Base-by-base conservation (phyloP, 2,329 filamentous ascomycete species). In the Malbranchea zuffiana region DNA sequence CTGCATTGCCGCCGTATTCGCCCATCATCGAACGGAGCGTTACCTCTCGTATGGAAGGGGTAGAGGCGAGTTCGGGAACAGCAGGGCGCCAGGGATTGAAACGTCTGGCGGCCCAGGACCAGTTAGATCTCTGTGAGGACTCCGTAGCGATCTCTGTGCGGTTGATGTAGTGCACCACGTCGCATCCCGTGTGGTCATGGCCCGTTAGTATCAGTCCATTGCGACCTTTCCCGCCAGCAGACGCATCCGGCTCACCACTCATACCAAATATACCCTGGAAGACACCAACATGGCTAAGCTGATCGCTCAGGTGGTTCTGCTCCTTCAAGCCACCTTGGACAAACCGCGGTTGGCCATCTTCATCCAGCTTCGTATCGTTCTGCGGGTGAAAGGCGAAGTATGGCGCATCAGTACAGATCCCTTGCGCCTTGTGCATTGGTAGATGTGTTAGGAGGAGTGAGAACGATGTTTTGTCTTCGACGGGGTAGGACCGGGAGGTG, bases 1-100 rank as follows among this genome's bases (percentile, higher is more conserved):
- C 90, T 0, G 86, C 85, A 55, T 95, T 90, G 13, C 90, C 90
- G n/a, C 77, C 80, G 59, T 82, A 98, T 39, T 83, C 82, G 39
- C 90, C 90, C 90, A 98, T 98, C 86, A 98, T 96, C 59, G 85
- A 94, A 41, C 87, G 78, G 2, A 98, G 82, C 0, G 90, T 98
- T 46, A 96, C 76, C 61, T 98, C 90, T 18, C 88, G 71, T 4
- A 95, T 66, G 52, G 15, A 78, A 44, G 42, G 56, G n/a, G 28
- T 21, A 12, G 28, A 24, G 4, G 33, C 17, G 8, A 23, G 33
- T 13, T 15, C 11, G 1, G 26, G 21, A 18, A 25, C 37, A 41
- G 7, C 17, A 4, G 15, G 17, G 6, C 2, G 4, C 20, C 37
- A 21, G 8, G 31, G 13, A 16, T 27, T 15, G 32, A 55, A 62